Base-by-base conservation (phyloP, 768 basidiomycete species). In the Hypsizygus marmoreus region DNA sequence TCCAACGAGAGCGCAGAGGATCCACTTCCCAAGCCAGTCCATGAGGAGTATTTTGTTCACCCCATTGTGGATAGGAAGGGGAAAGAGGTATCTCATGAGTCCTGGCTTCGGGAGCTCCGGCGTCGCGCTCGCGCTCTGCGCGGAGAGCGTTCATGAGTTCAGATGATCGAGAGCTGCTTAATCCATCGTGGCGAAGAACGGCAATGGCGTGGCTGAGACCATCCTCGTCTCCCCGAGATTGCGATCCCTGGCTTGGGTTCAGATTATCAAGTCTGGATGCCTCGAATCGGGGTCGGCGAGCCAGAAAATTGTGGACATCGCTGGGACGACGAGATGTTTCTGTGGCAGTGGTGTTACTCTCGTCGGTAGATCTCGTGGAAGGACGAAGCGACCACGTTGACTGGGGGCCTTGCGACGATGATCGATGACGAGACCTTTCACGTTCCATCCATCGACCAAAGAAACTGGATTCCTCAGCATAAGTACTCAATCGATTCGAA, bases 141-240 rank as follows among this genome's bases (percentile, higher is more conserved):
- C 16, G 60, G 66, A 36, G 46, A 60, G 14, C 60, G 8, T 55
- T 49, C 14, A 65, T 57, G 12, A 67, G 34, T 34, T 69, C 69
- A 13, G 63, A 56, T 0, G 68, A 63, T 26, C 71, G 68, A 14
- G 51, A 43, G 7, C 45, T 17, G 39, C 54, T 60, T 4, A 57
- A 48, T 1, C 62, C 64, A 35, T 70, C 67, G 4, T 53, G 56
- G 23, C 67, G 61, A 14, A 73, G 53, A 10, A 66, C 58, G 13
- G 68, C 63, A 14, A 71, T 60, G 9, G 63, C 63, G 19, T 61
- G 55, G 33, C 41, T 50, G 23, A 69, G 60, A 13, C 66, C 63
- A 4, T 64, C 62, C 13, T 48, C 54, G 28, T 46, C 51, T 14
- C 54, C 56, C 8, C 54, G 53, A 1, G 47, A 29, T 2, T 44